These are phyloP conservation scores for Rhodotorula glutinis DNA, from an alignment of 1,284 basidiomycete species.

Conservation along the genomic window DNA sequence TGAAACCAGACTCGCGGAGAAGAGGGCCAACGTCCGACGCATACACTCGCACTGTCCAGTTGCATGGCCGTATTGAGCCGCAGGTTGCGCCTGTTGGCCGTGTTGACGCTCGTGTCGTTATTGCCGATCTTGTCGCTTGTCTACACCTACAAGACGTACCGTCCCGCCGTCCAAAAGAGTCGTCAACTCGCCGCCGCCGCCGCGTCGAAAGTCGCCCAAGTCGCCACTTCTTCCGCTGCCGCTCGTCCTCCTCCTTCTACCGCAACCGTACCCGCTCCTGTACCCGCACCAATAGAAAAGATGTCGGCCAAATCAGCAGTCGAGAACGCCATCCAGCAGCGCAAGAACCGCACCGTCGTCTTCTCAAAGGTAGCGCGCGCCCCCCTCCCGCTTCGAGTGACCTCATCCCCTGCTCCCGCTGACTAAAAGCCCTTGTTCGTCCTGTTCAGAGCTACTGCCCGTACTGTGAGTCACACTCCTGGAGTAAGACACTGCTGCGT, in stretches of 20 bases:
- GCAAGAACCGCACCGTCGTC: constrained; percentile 45
- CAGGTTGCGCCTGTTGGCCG: not conserved
- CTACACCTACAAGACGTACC: not conserved
- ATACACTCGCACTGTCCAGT: too few species aligned
- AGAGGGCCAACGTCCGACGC: not conserved
- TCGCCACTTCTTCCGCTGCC: not conserved
- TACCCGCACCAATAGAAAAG: constrained; percentile 21
- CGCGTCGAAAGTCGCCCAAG: not conserved
- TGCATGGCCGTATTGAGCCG: not conserved
- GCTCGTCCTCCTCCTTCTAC: not conserved
- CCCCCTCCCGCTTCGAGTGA: too few species aligned
- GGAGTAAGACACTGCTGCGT: too few species aligned
- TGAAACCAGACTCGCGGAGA: too few species aligned
- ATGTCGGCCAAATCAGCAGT: constrained; percentile 48
- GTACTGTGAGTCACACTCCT: constrained; percentile 10
- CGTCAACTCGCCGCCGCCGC: not conserved
- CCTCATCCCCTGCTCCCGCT: not conserved
- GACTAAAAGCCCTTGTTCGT: too few species aligned
- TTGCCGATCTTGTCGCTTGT: constrained; percentile 11
- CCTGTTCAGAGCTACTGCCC: constrained; percentile 28
- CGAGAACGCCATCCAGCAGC: constrained; percentile 46
- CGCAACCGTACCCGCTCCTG: not conserved
- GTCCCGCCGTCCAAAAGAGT: not conserved
- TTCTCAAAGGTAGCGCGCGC: constrained; percentile 46
- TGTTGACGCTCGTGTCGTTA: not conserved